Percentiles rank a stretch among this genome's conserved stretches.
Evolutionary conservation across 768 basidiomycete species (phyloP).

Genomic region (Mycena venus): DNA sequence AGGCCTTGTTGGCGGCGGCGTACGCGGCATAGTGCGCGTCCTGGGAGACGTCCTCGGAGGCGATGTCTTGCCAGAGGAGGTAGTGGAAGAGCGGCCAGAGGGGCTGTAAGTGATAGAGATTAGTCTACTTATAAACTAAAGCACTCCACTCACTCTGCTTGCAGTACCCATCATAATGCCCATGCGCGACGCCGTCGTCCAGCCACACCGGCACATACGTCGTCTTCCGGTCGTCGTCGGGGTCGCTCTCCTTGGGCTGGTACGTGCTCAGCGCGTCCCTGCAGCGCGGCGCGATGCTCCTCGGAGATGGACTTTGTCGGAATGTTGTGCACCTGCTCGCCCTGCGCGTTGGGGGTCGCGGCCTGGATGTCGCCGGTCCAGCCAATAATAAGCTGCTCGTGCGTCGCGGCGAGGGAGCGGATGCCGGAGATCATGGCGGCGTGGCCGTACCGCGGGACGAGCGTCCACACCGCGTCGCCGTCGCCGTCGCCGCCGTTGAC

Average conservation of each 20-base stretch:
- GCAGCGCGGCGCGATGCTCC: constrained; percentile 75
- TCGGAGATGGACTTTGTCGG: constrained; percentile 65
- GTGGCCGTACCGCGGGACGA: constrained; percentile 88
- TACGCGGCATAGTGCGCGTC: constrained; percentile 88
- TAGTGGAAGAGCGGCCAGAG: constrained; percentile 99
- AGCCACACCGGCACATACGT: constrained; percentile 93
- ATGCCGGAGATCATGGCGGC: constrained; percentile 97
- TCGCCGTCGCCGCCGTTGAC: not conserved
- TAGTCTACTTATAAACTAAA: constrained; percentile 7
- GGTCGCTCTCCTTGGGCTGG: constrained; percentile 69
- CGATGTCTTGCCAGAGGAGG: constrained; percentile 97
- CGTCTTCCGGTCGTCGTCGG: constrained; percentile 69
- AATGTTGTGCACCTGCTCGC: constrained; percentile 57
- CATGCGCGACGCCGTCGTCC: constrained; percentile 89
- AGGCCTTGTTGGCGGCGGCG: constrained; percentile 85
- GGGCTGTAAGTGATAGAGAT: constrained; percentile 59
- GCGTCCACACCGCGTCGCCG: constrained; percentile 69
- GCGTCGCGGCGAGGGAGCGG: constrained; percentile 82
- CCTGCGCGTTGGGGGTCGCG: constrained; percentile 53
- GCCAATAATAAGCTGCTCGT: constrained; percentile 93
- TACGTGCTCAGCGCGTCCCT: constrained; percentile 76
- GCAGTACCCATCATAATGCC: constrained; percentile 98
- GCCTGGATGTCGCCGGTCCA: constrained; percentile 93
- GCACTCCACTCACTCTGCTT: constrained; percentile 85
- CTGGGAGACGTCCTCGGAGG: constrained; percentile 88